These are phyloP conservation scores for Petunia secreta DNA, from an alignment of 257 asterid genomes.

Conservation along the genomic window DNA sequence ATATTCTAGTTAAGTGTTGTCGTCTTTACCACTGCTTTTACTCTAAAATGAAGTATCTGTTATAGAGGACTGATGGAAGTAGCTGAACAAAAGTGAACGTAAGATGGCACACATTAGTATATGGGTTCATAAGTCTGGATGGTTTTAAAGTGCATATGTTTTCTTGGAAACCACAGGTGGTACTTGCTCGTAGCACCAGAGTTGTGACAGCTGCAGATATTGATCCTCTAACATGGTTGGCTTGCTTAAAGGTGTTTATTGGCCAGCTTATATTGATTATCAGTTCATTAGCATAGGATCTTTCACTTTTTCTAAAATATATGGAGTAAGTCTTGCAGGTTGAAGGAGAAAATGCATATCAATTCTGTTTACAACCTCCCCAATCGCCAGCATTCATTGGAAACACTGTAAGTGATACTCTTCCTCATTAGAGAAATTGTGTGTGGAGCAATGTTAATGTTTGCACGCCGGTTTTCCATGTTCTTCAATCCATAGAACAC, in stretches of 20 bases:
- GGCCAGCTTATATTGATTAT: constrained; percentile 21
- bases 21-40: background rate
- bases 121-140: background rate
- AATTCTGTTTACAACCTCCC: constrained; percentile 92
- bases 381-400: constrained; percentile 93
- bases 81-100: background rate
- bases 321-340: constrained; percentile 44
- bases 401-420: constrained; percentile 71
- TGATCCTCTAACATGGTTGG: constrained; percentile 80
- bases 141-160: constrained; percentile 12
- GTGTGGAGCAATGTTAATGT: background rate
- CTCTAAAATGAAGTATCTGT: constrained; percentile 7
- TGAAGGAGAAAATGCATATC: constrained; percentile 82
- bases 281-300: background rate
- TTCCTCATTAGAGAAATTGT: background rate
- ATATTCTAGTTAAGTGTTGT: background rate
- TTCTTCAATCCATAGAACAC: constrained; percentile 16
- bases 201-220: constrained; percentile 68
- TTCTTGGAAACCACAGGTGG: constrained; percentile 60
- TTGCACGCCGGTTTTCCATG: background rate
- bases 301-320: background rate
- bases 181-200: constrained; percentile 96
- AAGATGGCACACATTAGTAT: background rate
- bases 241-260: constrained; percentile 65
- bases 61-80: background rate